Base-by-base conservation (phyloP, 2,329 filamentous ascomycete genomes). In the Penicillium sp. region DNA sequence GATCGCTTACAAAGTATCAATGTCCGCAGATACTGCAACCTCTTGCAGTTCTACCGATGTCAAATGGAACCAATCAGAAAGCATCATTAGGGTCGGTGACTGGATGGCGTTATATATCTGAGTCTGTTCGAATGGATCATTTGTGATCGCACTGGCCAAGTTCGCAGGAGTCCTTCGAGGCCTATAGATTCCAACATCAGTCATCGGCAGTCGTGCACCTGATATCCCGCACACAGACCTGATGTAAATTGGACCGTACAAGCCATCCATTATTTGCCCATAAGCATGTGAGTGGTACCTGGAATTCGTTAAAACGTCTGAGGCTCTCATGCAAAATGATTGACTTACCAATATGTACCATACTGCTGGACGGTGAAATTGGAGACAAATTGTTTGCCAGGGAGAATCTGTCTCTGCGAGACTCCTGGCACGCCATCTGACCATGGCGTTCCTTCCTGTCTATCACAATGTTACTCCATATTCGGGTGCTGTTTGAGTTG, bases 361-460 rank as follows among this genome's bases (percentile, higher is more conserved):
- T 61, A 54, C 41, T 61, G 56, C 15, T 53, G 53, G 22, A 52
- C 59, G 2, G 44, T 56, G 51, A 81, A 87, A 23, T 73, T 72
- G 61, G 86, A 82, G 2, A 72, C 72, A 63, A 80, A 86, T 26
- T 67, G 75, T 4, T 67, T 67, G 2, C 80, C 79, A 0, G 82
- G 78, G 8, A 73, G 66, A 50, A 86, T 84, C 5, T 79, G 72
- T 4, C 73, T 74, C 61, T 87, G 83, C 0, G 79, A 78, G 2
- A 86, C 67, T 2, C 83, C 83, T 1, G 82, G 81, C 0, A 83
- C 79, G 18, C 84, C 84, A 54, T 87, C 84, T 0, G 82, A 79
- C 82, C 82, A 85, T 0, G 82, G 80, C 0, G 81, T 85, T 18
- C 23, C 40, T 18, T 25, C 15, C 7, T 56, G 54, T 25, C 44